phyloP scores from a whole-genome alignment of 345 rosid genomes.

The Orychophragmus violaceus region DNA sequence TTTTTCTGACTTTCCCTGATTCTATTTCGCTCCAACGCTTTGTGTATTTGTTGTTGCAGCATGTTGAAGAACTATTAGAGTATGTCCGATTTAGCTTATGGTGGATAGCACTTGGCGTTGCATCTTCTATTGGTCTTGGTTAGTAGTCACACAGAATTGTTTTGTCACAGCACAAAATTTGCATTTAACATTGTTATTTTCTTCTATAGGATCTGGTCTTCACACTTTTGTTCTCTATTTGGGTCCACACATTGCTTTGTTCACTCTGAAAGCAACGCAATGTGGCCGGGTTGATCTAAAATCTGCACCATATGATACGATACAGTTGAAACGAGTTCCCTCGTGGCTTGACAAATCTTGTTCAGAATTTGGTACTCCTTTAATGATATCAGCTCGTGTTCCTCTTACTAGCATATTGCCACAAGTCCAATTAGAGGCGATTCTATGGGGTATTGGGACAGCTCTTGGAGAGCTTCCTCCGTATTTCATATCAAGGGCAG shows the following conservation, averaged over 20 bases:
- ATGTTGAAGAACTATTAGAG: slow-evolving; percentile 63
- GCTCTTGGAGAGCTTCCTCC: slow-evolving; percentile 99
- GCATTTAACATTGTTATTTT: not conserved
- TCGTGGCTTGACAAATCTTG: slow-evolving; percentile 95
- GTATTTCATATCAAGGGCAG: slow-evolving; percentile 96
- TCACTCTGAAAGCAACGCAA: slow-evolving; percentile 88
- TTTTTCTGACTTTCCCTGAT: not conserved
- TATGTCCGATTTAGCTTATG: slow-evolving; percentile 69
- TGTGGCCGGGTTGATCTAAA: slow-evolving; percentile 69
- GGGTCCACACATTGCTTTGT: slow-evolving; percentile 88
- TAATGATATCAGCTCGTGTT: slow-evolving; percentile 48
- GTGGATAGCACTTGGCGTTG: slow-evolving; percentile 97
- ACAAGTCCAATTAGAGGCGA: slow-evolving; percentile 84
- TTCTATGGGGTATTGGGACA: slow-evolving; percentile 95
- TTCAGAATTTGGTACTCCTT: slow-evolving; percentile 71
- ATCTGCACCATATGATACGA: slow-evolving; percentile 88
- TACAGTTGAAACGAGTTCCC: slow-evolving; percentile 36
- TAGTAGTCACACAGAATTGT: slow-evolving; percentile 27
- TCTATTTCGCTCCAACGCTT: not conserved
- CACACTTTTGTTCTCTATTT: slow-evolving; percentile 95
- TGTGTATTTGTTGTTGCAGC: slow-evolving; percentile 38
- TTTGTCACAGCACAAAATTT: not conserved
- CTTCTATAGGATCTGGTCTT: slow-evolving; percentile 80
- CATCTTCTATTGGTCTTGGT: slow-evolving; percentile 99
- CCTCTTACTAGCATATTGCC: slow-evolving; percentile 65